Evolutionary conservation across 2,329 filamentous ascomycete species (phyloP), one percentile per base, ranked within the genome.

Genomic region (Mycosphaerella sp.): DNA sequence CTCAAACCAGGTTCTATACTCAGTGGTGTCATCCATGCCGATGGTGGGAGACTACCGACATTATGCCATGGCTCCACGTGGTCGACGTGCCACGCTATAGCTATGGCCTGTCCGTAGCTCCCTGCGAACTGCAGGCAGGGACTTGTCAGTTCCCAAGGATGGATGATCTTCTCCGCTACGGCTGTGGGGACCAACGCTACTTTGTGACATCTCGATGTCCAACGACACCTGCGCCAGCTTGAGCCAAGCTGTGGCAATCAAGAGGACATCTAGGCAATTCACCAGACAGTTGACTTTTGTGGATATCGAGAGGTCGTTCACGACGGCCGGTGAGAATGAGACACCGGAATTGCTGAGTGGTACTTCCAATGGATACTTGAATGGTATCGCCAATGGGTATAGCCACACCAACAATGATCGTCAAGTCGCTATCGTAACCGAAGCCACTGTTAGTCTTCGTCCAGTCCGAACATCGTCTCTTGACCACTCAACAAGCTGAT

Each of bases 341-440:
- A 30, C n/a, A 8, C 37, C 37, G 16, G 25, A n/a, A 4, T 32
- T 17, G 30, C 34, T 27, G 1, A 14, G 37, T 42, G 27, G 41
- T 14, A 7, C 37, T 9, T 3, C 2, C 0, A 34, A 8, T 30
- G 39, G 28, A 27, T 32, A 42, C 28, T n/a, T 6, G 3, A 17
- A 36, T 35, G 36, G 44, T n/a, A n/a, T n/a, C n/a, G n/a, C n/a
- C n/a, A 16, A 44, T 44, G 16, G 34, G 8, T 3, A 1, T 7
- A 16, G n/a, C 21, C 14, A 42, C 21, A 44, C 25, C 16, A 17
- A 25, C n/a, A 42, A 30, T n/a, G 6, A 39, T 21, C 44, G 41
- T 28, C 52, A 60, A 51, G 71, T 73, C 18, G 71, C 68, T 21
- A 70, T 74, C 42, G 56, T 73, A 34, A 71, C 68, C 10, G 71